Percentiles rank a stretch among this genome's conserved stretches.
Conservation (phyloP, 2,329 filamentous ascomycete species). For the Diaporthe citri region DNA sequence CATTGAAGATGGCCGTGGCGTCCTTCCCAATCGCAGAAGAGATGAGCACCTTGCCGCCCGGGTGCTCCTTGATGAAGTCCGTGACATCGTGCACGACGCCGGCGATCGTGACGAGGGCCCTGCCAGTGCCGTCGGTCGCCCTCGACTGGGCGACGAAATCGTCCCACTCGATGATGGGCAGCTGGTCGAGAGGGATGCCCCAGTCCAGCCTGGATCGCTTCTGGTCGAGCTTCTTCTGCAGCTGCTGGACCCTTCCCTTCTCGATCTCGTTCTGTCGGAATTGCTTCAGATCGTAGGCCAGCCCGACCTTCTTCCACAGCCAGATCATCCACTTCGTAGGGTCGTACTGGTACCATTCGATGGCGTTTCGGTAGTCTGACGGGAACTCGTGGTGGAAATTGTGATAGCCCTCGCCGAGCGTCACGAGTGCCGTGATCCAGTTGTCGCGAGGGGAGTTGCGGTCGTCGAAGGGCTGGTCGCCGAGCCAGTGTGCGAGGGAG, state of each 20-base stretch:
- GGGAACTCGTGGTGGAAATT: conserved; percentile 98
- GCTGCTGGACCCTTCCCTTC: conserved; percentile 88
- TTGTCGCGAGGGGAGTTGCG: conserved; percentile 92
- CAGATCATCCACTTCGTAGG: conserved; percentile 93
- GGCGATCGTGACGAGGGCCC: conserved; percentile 81
- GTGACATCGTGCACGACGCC: conserved; percentile 89
- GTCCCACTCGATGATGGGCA: conserved; percentile 89
- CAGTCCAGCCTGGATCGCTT: conserved; percentile 86
- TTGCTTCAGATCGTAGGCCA: conserved; percentile 89
- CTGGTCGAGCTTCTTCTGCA: conserved; percentile 93
- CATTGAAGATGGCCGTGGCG: conserved; percentile 91
- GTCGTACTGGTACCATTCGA: conserved; percentile 92
- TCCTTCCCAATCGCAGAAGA: conserved; percentile 86
- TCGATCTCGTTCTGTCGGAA: conserved; percentile 94
- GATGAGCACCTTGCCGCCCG: conserved; percentile 89
- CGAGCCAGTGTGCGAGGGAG: conserved; percentile 90
- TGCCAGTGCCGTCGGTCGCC: conserved; percentile 66
- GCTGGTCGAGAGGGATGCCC: conserved; percentile 86
- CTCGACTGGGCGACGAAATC: conserved; percentile 84
- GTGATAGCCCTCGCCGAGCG: conserved; percentile 88
- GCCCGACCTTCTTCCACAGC: conserved; percentile 84
- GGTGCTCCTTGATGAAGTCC: conserved; percentile 88
- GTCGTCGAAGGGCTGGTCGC: conserved; percentile 93
- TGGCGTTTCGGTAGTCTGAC: conserved; percentile 92
- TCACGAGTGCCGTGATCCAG: conserved; percentile 86